Base-by-base conservation (phyloP, 169 alveolate genomes). In the Plasmodium cynomolgi region DNA sequence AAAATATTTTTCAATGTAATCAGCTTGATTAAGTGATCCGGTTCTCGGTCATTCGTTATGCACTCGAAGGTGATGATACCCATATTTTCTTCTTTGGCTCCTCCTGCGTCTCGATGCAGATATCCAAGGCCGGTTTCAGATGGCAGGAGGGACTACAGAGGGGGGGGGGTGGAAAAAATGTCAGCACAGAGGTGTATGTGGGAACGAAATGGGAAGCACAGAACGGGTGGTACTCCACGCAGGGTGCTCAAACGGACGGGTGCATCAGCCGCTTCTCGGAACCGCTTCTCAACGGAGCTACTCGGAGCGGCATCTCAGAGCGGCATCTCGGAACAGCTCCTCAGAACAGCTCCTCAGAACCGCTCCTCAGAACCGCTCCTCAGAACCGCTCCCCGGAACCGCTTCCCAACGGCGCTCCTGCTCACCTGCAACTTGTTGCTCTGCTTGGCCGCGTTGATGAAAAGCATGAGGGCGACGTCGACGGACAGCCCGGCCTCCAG, bases 1-100 rank as follows among this genome's bases (percentile, higher is more conserved):
- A 99, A 98, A 20, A 99, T 98, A 85, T 98, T 98, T 95, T 99
- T 99, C 29, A 98, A 96, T 17, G 99, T 98, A 37, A 98, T 97
- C 34, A 99, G 95, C 73, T 97, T 96, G 68, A 96, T 97, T 92
- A 98, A 86, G 81, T 98, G 98, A 56, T 97, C 98, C 20, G 98
- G 98, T 79, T 95, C 97, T 23, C 99, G 95, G 81, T 98, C 99
- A 90, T 98, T 98, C 37, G 99, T 98, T 54, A 98, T 96, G 58
- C 99, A 98, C 47, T 97, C 98, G 81, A 98, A 98, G 17, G 98
- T 95, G 20, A 98, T 98, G 77, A 98, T 97, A 1, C 99, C 99
- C 71, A 97, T 83, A 44, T 97, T 97, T 75, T 98, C 99, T 81
- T 98, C 99, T 44, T 96, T 96, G 8, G 99, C 99, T 44, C 99